Evolutionary conservation across 768 basidiomycete genomes (phyloP), one percentile per base, ranked within the genome.

Genomic region (Leccinum broughii): DNA sequence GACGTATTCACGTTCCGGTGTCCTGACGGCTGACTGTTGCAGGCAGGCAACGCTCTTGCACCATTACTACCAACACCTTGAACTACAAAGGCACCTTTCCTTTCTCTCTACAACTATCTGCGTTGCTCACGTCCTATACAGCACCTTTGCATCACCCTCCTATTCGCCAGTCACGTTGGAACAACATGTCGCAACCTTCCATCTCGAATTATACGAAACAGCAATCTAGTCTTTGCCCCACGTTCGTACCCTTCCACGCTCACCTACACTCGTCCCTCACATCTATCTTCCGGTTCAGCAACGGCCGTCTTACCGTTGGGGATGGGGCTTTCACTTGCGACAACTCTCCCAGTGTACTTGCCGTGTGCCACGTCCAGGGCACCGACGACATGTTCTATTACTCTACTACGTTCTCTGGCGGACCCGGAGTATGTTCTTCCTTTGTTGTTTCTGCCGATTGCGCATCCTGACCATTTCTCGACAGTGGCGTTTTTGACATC

Each of bases 271-370:
- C 11, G 17, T 52, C 9, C 61, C 68, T 74, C 53, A 73, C 61
- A 17, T 50, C 15, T 60, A 15, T 50, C 15, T 1, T 55, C 44
- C 9, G 28, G 8, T 64, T 32, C 53, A 94, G 92, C 92, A 93
- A 93, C 92, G 92, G 90, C 78, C 85, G 90, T 90, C 88, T 86
- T 80, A 83, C 88, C 92, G 92, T 93, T 94, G 92, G 92, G 79
- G 92, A 94, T 93, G 92, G 92, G 92, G 92, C 92, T 85, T 78
- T 80, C 79, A 82, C 82, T 78, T 83, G 85, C 85, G 87, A 88
- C 87, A 81, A 77, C 66, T 82, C 85, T 78, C 84, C 89, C 66
- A 90, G 81, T 77, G 88, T 93, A 72, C 84, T 93, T 77, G 92
- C 92, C 63, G 87, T 93, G 67, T 92, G 89, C 84, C 89, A 89